Conservation (phyloP, 73 alveolate genomes). For the Urostyla sp. region DNA sequence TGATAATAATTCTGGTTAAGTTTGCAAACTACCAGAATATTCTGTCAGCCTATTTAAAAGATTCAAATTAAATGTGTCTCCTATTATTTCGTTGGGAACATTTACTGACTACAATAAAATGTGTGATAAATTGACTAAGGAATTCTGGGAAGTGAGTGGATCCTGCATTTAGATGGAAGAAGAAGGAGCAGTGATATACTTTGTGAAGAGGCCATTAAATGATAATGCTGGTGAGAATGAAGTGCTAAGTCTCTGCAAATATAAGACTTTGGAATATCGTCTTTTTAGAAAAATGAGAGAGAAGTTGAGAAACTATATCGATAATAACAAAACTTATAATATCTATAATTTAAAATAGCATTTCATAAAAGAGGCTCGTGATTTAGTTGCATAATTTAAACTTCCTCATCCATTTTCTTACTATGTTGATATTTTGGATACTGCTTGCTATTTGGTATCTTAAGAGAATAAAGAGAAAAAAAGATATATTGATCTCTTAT, state of each 20-base stretch:
- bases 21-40: conserved; percentile 81
- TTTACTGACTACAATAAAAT: conserved; percentile 69
- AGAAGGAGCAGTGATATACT: conserved; percentile 94
- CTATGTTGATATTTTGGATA: conserved; percentile 72
- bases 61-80: conserved; percentile 80
- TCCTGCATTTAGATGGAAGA: conserved; percentile 87
- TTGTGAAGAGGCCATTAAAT: conserved; percentile 54
- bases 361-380: conserved; percentile 81
- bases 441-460: conserved; percentile 14
- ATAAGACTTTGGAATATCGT: conserved; percentile 93
- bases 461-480: conserved; percentile 28
- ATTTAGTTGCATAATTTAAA: conserved; percentile 73
- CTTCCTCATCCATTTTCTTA: conserved; percentile 87
- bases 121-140: conserved; percentile 61
- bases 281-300: conserved; percentile 95
- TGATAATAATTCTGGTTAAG: conserved; percentile 77
- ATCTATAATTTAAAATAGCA: conserved; percentile 54
- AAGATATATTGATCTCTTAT: conserved; percentile 33
- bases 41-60: conserved; percentile 76
- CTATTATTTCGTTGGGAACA: conserved; percentile 72
- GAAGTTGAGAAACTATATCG: conserved; percentile 80
- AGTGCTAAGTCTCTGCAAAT: conserved; percentile 76
- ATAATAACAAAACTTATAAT: conserved; percentile 37
- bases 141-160: conserved; percentile 77
- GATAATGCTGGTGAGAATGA: conserved; percentile 4